Percentiles rank a stretch among this genome's conserved stretches.
These are phyloP conservation scores for Helicostylum pulchrum DNA, from an alignment of 192 early-diverging fungal species.

Conservation along the genomic window DNA sequence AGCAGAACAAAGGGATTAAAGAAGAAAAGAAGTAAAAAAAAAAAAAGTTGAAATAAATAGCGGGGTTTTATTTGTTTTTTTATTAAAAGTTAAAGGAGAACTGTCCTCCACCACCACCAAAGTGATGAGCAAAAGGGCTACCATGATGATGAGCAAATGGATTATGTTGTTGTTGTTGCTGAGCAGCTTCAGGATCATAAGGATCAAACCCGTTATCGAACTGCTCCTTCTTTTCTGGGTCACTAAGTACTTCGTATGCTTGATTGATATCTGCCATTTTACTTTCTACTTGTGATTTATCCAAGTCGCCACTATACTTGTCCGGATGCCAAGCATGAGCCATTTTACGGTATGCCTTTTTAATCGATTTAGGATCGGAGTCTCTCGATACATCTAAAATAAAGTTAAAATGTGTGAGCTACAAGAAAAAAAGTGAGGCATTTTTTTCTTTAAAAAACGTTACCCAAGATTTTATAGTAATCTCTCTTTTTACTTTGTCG, in stretches of 20 bases:
- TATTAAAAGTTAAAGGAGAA: slow-evolving; percentile 19
- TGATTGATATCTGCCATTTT: slow-evolving; percentile 93
- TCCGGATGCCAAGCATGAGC: slow-evolving; percentile 87
- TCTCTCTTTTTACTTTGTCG: slow-evolving; percentile 68
- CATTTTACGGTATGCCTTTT: slow-evolving; percentile 87
- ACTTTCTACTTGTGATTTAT: slow-evolving; percentile 69
- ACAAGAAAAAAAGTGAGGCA: neutral
- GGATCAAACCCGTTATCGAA: slow-evolving; percentile 80
- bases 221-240: slow-evolving; percentile 53
- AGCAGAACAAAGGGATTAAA: neutral
- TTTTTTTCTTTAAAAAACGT: neutral
- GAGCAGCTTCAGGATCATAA: slow-evolving; percentile 63
- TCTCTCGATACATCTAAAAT: slow-evolving; percentile 62
- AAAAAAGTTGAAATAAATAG: neutral
- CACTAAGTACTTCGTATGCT: slow-evolving; percentile 82
- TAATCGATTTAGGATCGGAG: slow-evolving; percentile 78
- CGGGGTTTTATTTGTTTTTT: neutral
- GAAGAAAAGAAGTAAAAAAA: neutral
- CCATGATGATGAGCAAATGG: slow-evolving; percentile 36
- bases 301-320: slow-evolving; percentile 71
- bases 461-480: slow-evolving; percentile 90
- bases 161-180: slow-evolving; percentile 7
- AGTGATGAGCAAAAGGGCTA: slow-evolving; percentile 50
- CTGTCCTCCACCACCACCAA: slow-evolving; percentile 45
- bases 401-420: neutral